Base-by-base conservation (phyloP, 257 asterid species). In the Lycium ferocissimum region DNA sequence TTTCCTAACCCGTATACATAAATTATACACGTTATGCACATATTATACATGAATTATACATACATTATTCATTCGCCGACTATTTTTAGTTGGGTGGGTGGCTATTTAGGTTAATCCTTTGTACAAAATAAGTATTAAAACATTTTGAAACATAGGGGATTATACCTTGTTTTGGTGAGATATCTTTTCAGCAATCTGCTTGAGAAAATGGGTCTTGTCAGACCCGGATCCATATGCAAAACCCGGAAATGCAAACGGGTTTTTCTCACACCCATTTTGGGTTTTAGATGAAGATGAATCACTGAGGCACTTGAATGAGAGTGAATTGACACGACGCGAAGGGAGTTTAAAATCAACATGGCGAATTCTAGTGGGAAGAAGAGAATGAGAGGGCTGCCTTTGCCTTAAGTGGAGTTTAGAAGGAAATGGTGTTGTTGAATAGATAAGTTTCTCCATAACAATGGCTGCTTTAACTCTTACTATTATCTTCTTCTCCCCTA, bases 391-490 rank as follows among this genome's bases (percentile, higher is more conserved):
- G 92, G 92, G 69, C 3, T 67, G 6, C 7, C 11, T n/a, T n/a
- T n/a, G n/a, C n/a, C n/a, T n/a, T n/a, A n/a, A n/a, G n/a, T n/a
- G 58, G 58, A 53, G 75, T 15, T 70, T 40, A 70, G 51, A 15
- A 13, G 26, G 51, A 90, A 90, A 69, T 37, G 6, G 37, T 40
- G 88, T 76, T 84, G 79, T 91, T 85, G 94, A 89, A 83, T 86
- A 63, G 84, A 94, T 85, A 76, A 94, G 91, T 84, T 92, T 92
- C 91, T 92, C 98, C 97, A 94, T 94, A 1, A 62, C 72, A 33
- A 61, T 38, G 51, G 13, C 51, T 45, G 1, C 3, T 33, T 13
- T 12, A 7, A 66, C 47, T 66, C 47, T n/a, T n/a, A n/a, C n/a
- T n/a, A n/a, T n/a, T n/a, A n/a, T n/a, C n/a, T 67, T 35, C 76